Evolutionary conservation across 352 stramenopile genomes (phyloP), one percentile per base, ranked within the genome.

Genomic region (Phytopythium boreale): DNA sequence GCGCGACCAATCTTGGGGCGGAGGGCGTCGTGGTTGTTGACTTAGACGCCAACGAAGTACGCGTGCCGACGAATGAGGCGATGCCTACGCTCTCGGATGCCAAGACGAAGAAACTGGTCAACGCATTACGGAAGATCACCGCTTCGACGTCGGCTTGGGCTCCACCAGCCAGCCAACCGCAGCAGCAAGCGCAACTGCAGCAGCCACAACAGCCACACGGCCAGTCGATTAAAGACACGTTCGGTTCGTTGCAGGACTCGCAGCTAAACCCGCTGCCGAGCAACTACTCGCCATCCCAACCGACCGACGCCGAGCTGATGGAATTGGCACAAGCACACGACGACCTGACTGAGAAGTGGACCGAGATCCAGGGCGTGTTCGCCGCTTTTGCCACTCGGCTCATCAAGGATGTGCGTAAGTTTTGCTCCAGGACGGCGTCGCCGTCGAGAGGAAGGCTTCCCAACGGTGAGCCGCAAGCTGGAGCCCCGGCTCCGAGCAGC

Each of bases 21-120:
- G 84, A 93, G 60, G 84, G 83, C 14, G 72, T 92, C 17, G 72
- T 88, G 12, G 69, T 93, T 17, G 82, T 93, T 47, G 72, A 93
- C 69, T 67, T 93, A 22, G 82, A 90, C 62, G 75, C 72, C 62
- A 88, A 90, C 50, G 82, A 89, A 15, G 70, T 92, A 1, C 62
- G 59, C 15, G 27, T 84, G 4, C 84, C 84, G 26, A 61, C 58
- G 2, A 74, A 68, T 6, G 80, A 88, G 43, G 53, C 72, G 2
- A 60, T 90, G 19, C 84, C 84, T 12, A 68, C 59, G 39, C 65
- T 91, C 4, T 71, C 81, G 1, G 84, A 91, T 36, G 62, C 80
- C 4, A 87, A 87, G 51, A 72, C 69, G 7, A 84, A 80, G 29
- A 92, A 92, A 53, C 46, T 92, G 0, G 64, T 91, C 1, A 76